Evolutionary conservation across 164 flowering plant species (phyloP).

Genomic region (Warburgia ugandensis): DNA sequence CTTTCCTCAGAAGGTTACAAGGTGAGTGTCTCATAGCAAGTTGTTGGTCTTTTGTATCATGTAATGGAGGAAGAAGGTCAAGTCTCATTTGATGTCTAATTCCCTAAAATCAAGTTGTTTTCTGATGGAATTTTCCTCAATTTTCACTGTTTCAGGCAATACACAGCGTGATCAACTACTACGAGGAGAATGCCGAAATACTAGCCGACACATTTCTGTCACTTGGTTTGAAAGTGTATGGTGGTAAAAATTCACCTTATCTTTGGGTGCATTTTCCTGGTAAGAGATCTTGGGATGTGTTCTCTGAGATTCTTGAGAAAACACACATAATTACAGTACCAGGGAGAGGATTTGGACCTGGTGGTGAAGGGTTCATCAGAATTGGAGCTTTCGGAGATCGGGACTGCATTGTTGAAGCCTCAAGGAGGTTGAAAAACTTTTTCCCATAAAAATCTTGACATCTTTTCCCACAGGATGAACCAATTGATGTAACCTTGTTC

Average conservation of each 20-base stretch:
- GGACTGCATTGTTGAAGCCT: constrained; percentile 63
- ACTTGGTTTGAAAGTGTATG: constrained; percentile 56
- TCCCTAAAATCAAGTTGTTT: too few relatives aligned
- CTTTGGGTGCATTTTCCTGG: constrained; percentile 86
- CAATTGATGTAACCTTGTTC: too few relatives aligned
- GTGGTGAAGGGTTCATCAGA: constrained; percentile 64
- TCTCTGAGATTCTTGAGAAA: constrained; percentile 59
- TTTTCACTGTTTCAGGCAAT: constrained; percentile 51
- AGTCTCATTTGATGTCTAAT: too few relatives aligned
- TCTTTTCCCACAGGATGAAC: too few relatives aligned
- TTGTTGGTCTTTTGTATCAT: too few relatives aligned
- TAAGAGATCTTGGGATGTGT: constrained; percentile 67
- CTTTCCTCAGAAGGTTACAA: constrained; percentile 47
- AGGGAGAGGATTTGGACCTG: constrained; percentile 83
- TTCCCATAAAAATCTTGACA: constrained; percentile 14
- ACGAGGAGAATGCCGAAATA: constrained; percentile 67
- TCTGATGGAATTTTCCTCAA: too few relatives aligned
- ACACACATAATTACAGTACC: constrained; percentile 69
- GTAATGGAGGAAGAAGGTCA: too few relatives aligned
- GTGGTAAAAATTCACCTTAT: constrained; percentile 83
- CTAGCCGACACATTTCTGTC: constrained; percentile 43
- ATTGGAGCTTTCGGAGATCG: constrained; percentile 67
- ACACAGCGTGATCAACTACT: constrained; percentile 33
- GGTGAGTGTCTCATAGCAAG: constrained; percentile 41
- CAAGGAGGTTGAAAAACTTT: constrained; percentile 37